These are phyloP conservation scores for Leccinellum albellum DNA, from an alignment of 768 basidiomycete species.

Conservation along the genomic window DNA sequence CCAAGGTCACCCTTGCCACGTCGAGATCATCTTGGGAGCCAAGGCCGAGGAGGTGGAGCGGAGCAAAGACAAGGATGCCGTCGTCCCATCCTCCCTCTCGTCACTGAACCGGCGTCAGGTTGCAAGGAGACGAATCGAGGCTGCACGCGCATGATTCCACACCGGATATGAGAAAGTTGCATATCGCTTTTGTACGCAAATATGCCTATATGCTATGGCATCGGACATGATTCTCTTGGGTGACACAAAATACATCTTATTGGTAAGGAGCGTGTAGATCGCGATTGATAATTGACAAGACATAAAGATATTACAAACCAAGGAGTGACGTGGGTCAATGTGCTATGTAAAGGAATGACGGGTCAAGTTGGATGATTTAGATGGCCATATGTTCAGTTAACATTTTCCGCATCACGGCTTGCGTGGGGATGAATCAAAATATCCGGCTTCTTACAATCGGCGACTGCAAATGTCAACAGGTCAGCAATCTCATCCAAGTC, in stretches of 20 bases:
- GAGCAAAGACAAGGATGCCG: constrained; percentile 74
- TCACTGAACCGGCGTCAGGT: constrained; percentile 84
- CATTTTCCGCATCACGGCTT: background rate
- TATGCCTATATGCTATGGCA: constrained; percentile 30
- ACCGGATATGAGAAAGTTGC: constrained; percentile 7
- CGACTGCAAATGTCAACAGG: constrained; percentile 9
- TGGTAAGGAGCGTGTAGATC: constrained; percentile 9
- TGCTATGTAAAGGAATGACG: background rate
- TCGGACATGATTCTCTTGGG: background rate
- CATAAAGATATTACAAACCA: constrained; percentile 8
- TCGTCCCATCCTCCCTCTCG: constrained; percentile 45
- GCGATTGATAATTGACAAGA: background rate
- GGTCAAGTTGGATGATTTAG: background rate
- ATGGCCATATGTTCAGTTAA: background rate
- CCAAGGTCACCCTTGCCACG: constrained; percentile 96
- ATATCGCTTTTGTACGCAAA: constrained; percentile 28
- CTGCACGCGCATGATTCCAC: constrained; percentile 54
- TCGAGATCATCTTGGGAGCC: constrained; percentile 88
- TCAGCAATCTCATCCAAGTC: background rate
- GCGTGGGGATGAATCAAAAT: background rate
- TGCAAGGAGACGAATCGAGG: constrained; percentile 85
- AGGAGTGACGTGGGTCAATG: background rate
- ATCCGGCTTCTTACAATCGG: background rate
- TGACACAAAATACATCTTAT: background rate
- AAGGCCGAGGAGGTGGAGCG: constrained; percentile 84